A percentile compares a stretch with the other conserved stretches of the same genome.
These are phyloP conservation scores for Begonia peltatifolia DNA, from an alignment of 306 rosid species.

Conservation along the genomic window DNA sequence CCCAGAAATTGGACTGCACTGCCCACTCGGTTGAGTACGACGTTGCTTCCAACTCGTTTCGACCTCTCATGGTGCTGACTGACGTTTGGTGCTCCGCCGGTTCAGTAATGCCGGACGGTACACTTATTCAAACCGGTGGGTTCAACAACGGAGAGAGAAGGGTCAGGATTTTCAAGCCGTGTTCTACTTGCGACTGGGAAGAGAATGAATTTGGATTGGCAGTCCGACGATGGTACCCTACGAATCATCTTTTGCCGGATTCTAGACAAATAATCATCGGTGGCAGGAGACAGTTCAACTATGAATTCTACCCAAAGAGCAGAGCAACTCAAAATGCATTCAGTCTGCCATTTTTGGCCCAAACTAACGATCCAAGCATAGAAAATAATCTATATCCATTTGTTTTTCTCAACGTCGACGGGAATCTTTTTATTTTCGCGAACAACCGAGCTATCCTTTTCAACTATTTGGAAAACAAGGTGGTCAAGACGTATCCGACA, in stretches of 20 bases:
- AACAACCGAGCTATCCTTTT: constrained; percentile 59
- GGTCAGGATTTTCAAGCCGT: constrained; percentile 34
- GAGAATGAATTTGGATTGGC: constrained; percentile 22
- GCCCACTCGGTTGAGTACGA: constrained; percentile 78
- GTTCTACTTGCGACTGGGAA: constrained; percentile 50
- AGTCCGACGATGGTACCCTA: constrained; percentile 58
- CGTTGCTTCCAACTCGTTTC: constrained; percentile 30
- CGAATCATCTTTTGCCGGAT: constrained; percentile 37
- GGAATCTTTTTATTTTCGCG: constrained; percentile 62
- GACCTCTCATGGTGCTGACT: constrained; percentile 38
- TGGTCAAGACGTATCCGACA: constrained; percentile 53
- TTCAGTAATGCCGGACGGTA: constrained; percentile 55
- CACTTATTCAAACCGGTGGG: constrained; percentile 60
- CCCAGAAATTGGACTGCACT: constrained; percentile 33
- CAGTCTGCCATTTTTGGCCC: constrained; percentile 44
- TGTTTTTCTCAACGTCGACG: constrained; percentile 61
- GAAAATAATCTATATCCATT: constrained; percentile 79
- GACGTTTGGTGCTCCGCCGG: constrained; percentile 93
- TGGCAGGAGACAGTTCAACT: constrained; percentile 47
- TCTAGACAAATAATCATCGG: constrained; percentile 54
- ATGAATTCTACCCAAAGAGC: constrained; percentile 50
- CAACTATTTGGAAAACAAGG: constrained; percentile 27
- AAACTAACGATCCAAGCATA: constrained; percentile 21
- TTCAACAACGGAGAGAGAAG: constrained; percentile 26
- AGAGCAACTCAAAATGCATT: constrained; percentile 18